Conservation (phyloP, 441 rosid genomes). For the Omphalea diandra region DNA sequence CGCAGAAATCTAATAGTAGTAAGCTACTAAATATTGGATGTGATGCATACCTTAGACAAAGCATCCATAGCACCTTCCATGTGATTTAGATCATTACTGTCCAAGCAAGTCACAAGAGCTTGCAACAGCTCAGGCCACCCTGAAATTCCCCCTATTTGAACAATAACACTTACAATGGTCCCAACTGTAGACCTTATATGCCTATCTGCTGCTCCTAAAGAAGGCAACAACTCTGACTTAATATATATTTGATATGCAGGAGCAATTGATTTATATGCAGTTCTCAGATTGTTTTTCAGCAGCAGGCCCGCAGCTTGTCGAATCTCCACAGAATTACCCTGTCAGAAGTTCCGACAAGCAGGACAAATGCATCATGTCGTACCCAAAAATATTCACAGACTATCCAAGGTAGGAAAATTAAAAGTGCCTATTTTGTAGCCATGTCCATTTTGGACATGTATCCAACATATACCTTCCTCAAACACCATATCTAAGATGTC, state of each 20-base stretch:
- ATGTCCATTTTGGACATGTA: too few species aligned
- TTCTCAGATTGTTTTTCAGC: conserved; percentile 85
- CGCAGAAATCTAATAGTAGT: conserved; percentile 8
- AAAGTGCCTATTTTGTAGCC: not conserved
- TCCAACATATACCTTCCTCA: not conserved
- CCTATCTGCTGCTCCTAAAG: conserved; percentile 86
- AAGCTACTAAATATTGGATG: conserved; percentile 7
- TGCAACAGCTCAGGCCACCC: conserved; percentile 95
- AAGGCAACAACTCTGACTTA: conserved; percentile 85
- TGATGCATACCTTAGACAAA: conserved; percentile 75
- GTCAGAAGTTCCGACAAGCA: conserved; percentile 21
- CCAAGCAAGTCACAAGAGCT: conserved; percentile 85
- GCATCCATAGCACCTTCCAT: conserved; percentile 99
- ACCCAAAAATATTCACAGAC: not conserved
- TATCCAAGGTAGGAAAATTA: not conserved
- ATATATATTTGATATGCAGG: conserved; percentile 68
- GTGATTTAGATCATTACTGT: conserved; percentile 83
- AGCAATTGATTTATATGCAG: conserved; percentile 61
- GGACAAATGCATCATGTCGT: not conserved
- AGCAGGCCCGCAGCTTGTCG: conserved; percentile 99
- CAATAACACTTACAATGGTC: conserved; percentile 81
- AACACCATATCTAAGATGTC: not conserved
- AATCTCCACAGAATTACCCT: conserved; percentile 89
- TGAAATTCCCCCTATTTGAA: conserved; percentile 68
- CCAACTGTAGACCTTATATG: conserved; percentile 93